Base-by-base conservation (phyloP, 163 green algal species). In the Coccomyxa subellipsoidea region DNA sequence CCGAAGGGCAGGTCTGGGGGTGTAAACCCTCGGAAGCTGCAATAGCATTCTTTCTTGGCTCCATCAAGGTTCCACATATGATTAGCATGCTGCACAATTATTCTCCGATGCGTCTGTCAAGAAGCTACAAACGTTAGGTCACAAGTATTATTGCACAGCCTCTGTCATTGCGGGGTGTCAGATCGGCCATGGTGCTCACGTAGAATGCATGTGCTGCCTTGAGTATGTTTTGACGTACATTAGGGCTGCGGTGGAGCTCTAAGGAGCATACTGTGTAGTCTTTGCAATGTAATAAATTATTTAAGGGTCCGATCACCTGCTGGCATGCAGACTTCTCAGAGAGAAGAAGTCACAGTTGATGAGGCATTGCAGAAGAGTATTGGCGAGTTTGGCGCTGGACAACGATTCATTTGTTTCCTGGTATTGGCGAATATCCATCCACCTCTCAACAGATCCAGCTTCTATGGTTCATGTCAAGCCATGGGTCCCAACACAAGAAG, bases 311-410 rank as follows among this genome's bases (percentile, higher is more conserved):
- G 47, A 59, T 1, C 21, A 59, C 15, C 47, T 59, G 47, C 47
- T 59, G 23, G 21, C 66, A 34, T 36, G 66, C 66, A 73, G 66
- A 32, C 66, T 73, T 73, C 66, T 35, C 66, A 34, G 66, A 34
- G 66, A 73, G 47, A 69, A 8, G 69, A 85, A 29, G 54, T 89
- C n/a, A 81, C 70, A 6, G 27, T 90, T 1, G 85, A 91, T 36
- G 82, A 86, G 0, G 88, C 84, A 0, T 76, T 91, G 35, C 54
- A 77, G n/a, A 25, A 59, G 21, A 81, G 37, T 35, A 53, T 87
- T 21, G 86, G 86, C 66, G 86, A 90, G 76, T 89, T 88, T 78
- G 79, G 83, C 31, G 40, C 39, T 7, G 87, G 86, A 21, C 87
- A 91, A 39, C 59, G 75, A 21, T 72, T 81, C 40, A 72, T 85